phyloP scores from a whole-genome alignment of 2,329 filamentous ascomycete species.

The Alternaria angustiovoidea region DNA sequence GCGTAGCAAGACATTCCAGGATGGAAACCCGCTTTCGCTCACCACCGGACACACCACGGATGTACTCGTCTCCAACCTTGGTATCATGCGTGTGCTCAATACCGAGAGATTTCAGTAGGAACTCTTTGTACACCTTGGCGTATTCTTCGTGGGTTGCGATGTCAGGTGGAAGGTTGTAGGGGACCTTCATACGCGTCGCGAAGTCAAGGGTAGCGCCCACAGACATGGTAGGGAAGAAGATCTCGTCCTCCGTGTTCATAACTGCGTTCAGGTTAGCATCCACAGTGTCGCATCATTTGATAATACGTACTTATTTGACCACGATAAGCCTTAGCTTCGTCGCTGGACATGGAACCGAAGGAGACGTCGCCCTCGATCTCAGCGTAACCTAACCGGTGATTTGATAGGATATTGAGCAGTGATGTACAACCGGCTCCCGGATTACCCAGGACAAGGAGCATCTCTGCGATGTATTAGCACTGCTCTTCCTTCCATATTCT shows the following conservation, averaged over 20 bases:
- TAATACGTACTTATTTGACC: slow-evolving; percentile 68
- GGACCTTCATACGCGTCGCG: slow-evolving; percentile 53
- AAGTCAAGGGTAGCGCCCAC: slow-evolving; percentile 81
- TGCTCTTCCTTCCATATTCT: background rate
- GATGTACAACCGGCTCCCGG: slow-evolving; percentile 60
- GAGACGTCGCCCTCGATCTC: slow-evolving; percentile 71
- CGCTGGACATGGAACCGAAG: slow-evolving; percentile 66
- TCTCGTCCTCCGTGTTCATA: slow-evolving; percentile 80
- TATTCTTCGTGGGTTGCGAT: slow-evolving; percentile 58
- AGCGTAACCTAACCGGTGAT: slow-evolving; percentile 65
- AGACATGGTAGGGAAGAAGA: slow-evolving; percentile 77
- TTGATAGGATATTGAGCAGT: slow-evolving; percentile 71
- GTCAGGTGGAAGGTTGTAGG: slow-evolving; percentile 73
- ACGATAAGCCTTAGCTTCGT: slow-evolving; percentile 79
- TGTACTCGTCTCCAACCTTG: slow-evolving; percentile 71
- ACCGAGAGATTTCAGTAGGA: too few species aligned
- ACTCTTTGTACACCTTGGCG: too few species aligned
- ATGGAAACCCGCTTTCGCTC: slow-evolving; percentile 75
- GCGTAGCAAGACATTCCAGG: slow-evolving; percentile 67
- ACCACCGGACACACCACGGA: slow-evolving; percentile 72
- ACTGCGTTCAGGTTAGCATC: slow-evolving; percentile 24
- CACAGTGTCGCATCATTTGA: too few species aligned
- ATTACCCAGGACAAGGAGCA: slow-evolving; percentile 76
- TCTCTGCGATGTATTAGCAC: slow-evolving; percentile 52
- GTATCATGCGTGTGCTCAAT: slow-evolving; percentile 65